These are phyloP conservation scores for Ensete glaucum DNA, from an alignment of 176 grass and related monocot species.

Conservation along the genomic window DNA sequence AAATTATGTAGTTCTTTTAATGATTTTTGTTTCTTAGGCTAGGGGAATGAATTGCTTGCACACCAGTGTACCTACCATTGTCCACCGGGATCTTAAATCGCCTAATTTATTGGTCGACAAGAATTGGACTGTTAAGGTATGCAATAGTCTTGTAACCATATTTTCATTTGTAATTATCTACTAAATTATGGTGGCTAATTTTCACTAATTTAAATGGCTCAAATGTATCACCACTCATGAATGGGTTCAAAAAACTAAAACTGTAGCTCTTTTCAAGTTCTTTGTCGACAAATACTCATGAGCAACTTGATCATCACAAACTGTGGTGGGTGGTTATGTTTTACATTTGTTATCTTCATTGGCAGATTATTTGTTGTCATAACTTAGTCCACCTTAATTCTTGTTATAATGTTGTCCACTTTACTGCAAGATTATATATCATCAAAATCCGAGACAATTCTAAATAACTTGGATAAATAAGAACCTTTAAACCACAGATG, in stretches of 20 bases:
- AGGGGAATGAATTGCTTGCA: slow-evolving; percentile 99
- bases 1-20: slow-evolving; percentile 15
- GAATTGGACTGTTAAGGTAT: slow-evolving; percentile 98
- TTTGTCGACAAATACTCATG: not conserved
- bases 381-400: too few relatives aligned
- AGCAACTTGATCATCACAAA: not conserved
- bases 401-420: too few relatives aligned
- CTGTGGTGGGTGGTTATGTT: not conserved
- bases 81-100: slow-evolving; percentile 98
- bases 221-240: not conserved
- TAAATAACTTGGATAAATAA: not conserved
- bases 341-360: too few relatives aligned
- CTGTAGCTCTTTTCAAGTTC: not conserved
- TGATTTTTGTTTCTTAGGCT: slow-evolving; percentile 41
- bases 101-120: slow-evolving; percentile 98
- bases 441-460: not conserved
- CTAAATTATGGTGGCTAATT: slow-evolving; percentile 1
- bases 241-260: too few relatives aligned
- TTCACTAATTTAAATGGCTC: not conserved
- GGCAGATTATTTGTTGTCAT: too few relatives aligned
- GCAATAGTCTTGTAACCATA: slow-evolving; percentile 25
- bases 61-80: slow-evolving; percentile 84
- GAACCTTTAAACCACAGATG: not conserved
- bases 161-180: slow-evolving; percentile 1
- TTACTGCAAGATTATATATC: too few relatives aligned